phyloP scores from a whole-genome alignment of 345 rosid species.

The Brassica cretica region DNA sequence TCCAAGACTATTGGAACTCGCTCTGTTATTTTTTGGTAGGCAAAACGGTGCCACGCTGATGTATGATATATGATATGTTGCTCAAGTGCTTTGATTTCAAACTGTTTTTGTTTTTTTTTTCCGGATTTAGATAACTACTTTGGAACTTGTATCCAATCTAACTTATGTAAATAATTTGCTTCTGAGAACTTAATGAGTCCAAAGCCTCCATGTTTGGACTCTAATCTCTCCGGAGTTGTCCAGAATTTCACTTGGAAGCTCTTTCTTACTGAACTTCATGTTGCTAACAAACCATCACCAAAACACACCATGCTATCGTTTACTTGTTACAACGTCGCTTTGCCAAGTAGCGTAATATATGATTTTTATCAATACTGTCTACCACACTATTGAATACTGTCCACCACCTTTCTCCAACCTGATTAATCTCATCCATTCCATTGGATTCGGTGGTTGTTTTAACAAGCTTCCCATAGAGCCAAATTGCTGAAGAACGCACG shows the following conservation, averaged over 20 bases:
- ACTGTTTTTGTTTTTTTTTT: constrained; percentile 1
- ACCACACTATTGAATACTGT: too few relatives aligned
- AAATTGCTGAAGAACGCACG: not conserved
- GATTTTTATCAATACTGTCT: too few relatives aligned
- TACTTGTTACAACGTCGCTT: not conserved
- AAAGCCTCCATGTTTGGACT: not conserved
- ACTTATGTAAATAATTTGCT: constrained; percentile 16
- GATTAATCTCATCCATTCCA: not conserved
- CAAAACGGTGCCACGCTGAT: constrained; percentile 15
- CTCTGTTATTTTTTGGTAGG: constrained; percentile 21
- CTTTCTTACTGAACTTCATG: not conserved
- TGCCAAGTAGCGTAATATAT: too few relatives aligned
- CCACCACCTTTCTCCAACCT: not conserved
- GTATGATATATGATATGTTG: constrained; percentile 16
- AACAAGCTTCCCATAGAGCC: too few relatives aligned
- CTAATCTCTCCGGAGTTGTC: not conserved
- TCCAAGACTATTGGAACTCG: constrained; percentile 3
- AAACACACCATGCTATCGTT: not conserved
- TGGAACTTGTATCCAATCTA: constrained; percentile 7
- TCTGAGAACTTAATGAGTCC: not conserved
- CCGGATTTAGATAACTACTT: constrained; percentile 1
- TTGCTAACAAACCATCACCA: not conserved
- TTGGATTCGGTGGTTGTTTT: not conserved
- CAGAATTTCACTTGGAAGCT: not conserved
- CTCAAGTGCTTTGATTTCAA: not conserved